Base-by-base conservation (phyloP, 495 filamentous ascomycete genomes). In the Tirmania nivea region DNA sequence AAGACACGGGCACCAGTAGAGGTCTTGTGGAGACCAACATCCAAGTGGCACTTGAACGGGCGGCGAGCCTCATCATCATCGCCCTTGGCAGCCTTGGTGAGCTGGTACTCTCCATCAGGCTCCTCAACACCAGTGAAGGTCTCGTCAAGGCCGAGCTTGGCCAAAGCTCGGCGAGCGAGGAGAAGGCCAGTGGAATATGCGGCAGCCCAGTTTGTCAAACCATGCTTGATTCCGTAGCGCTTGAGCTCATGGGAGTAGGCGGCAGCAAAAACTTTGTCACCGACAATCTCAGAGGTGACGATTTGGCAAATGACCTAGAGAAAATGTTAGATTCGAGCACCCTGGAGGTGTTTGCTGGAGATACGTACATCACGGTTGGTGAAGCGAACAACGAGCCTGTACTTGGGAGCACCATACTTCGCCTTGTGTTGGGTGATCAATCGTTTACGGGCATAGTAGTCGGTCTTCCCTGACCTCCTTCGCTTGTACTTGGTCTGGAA, bases 401-500 rank as follows among this genome's bases (percentile, higher is more conserved):
- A 95, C 78, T 99, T 99, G 69, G 90, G 89, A 50, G 89, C 83
- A 71, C 88, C 90, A 83, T 95, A 97, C 79, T 96, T 96, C 85
- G 96, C 96, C 86, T 96, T 99, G 72, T 90, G 90, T 78, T 99
- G 90, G 73, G 86, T 88, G 79, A 94, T 92, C 72, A 99, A 77
- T 66, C 90, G 83, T 81, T 95, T 94, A 74, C 90, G 90, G 68
- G 90, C 90, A 71, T 94, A 96, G 84, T 99, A 99, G 69, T 99
- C 90, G 73, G 90, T 99, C 83, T 96, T 99, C 69, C 90, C 90
- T 70, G 80, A 69, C 59, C 90, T 81, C 69, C 90, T 81, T 70
- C 90, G 86, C 74, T 84, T 89, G 84, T 95, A 99, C 80, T 99
- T 99, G 71, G 89, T 94, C 77, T 99, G 90, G 77, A 83, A 99